Percentiles rank a stretch among this genome's conserved stretches.
phyloP scores from a whole-genome alignment of 108 stramenopile species.

The Nannochloropsis granulata region DNA sequence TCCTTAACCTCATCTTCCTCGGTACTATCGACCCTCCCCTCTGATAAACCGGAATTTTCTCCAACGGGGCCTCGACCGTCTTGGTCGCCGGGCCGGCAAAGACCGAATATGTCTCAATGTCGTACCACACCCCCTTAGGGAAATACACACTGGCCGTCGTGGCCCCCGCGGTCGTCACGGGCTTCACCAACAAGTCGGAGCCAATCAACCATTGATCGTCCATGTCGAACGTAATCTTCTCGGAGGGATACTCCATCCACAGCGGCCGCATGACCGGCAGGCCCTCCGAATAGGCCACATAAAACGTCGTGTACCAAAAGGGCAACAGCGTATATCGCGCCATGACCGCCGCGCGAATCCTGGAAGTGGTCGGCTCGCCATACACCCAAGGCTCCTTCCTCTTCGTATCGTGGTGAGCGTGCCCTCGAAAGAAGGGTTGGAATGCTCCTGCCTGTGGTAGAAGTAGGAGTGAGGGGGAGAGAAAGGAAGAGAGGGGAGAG shows the following conservation, averaged over 20 bases:
- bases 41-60: conserved; percentile 24
- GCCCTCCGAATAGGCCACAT: conserved; percentile 57
- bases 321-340: conserved; percentile 88
- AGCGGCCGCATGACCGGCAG: conserved; percentile 83
- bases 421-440: conserved; percentile 95
- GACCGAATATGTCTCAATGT: background rate
- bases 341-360: conserved; percentile 66
- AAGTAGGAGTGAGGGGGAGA: too few relatives aligned
- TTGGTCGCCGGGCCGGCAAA: background rate
- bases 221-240: conserved; percentile 12
- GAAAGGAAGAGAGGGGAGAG: too few relatives aligned
- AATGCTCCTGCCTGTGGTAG: conserved; percentile 74
- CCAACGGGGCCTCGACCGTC: conserved; percentile 1
- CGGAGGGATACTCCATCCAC: conserved; percentile 14
- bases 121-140: conserved; percentile 36
- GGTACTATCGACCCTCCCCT: conserved; percentile 25
- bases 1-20: conserved; percentile 58
- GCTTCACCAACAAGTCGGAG: conserved; percentile 87
- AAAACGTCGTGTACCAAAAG: conserved; percentile 88
- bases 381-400: conserved; percentile 94
- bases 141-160: conserved; percentile 54
- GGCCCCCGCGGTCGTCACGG: conserved; percentile 67
- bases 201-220: conserved; percentile 71
- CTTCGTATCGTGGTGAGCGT: conserved; percentile 96
- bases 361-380: conserved; percentile 68